These are phyloP conservation scores for Allantophomopsis lycopodina DNA, from an alignment of 2,329 filamentous ascomycete species.

Conservation along the genomic window DNA sequence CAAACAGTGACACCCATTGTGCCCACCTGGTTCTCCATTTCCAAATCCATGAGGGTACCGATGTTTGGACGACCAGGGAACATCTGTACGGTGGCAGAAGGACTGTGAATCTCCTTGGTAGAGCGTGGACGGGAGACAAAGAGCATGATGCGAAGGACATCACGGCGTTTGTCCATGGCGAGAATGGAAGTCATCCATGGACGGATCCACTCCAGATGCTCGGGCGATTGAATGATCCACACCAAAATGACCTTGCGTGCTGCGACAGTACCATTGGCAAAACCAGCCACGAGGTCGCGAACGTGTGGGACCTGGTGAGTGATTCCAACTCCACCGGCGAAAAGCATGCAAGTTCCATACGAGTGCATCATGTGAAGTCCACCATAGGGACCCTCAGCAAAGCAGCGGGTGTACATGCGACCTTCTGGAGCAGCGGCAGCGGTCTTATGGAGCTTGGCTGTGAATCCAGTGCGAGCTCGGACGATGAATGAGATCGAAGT, in stretches of 20 bases:
- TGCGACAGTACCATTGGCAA: slow-evolving; percentile 53
- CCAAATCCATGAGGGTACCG: slow-evolving; percentile 55
- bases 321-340: slow-evolving; percentile 70
- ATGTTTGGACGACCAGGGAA: slow-evolving; percentile 70
- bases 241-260: slow-evolving; percentile 60
- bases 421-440: slow-evolving; percentile 48
- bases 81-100: slow-evolving; percentile 69
- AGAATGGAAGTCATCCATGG: slow-evolving; percentile 76
- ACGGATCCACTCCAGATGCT: slow-evolving; percentile 73
- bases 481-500: slow-evolving; percentile 59
- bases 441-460: slow-evolving; percentile 52
- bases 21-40: slow-evolving; percentile 62
- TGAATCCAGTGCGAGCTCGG: slow-evolving; percentile 62
- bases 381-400: slow-evolving; percentile 67
- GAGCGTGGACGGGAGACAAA: slow-evolving; percentile 64
- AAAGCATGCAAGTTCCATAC: slow-evolving; percentile 67
- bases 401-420: slow-evolving; percentile 46
- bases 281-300: slow-evolving; percentile 56
- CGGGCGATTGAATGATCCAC: slow-evolving; percentile 68
- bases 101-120: slow-evolving; percentile 70
- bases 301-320: slow-evolving; percentile 69
- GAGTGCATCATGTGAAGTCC: slow-evolving; percentile 57
- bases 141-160: slow-evolving; percentile 62
- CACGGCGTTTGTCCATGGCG: slow-evolving; percentile 59
- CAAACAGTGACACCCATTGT: slow-evolving; percentile 64